Evolutionary conservation across 1,284 basidiomycete species (phyloP).

Genomic region (Fistulina hepatica): DNA sequence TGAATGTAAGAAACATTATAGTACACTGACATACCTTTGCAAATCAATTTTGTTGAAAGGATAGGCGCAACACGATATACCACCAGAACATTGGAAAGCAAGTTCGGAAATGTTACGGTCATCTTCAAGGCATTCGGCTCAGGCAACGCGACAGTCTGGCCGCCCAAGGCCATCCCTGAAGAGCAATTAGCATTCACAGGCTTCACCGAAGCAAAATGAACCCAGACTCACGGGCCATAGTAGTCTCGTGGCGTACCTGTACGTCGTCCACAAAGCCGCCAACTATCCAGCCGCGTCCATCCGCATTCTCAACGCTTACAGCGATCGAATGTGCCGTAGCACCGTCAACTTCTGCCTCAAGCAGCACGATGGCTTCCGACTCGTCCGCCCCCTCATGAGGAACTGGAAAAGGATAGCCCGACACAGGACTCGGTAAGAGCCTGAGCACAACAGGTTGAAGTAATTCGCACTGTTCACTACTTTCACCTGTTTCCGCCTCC

Average conservation of each 20-base stretch:
- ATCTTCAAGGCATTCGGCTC: constrained; percentile 23
- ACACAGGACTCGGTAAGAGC: constrained; percentile 49
- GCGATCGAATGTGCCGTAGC: constrained; percentile 32
- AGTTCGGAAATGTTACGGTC: constrained; percentile 32
- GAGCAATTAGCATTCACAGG: constrained; percentile 8
- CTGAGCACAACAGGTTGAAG: constrained; percentile 38
- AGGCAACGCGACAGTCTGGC: constrained; percentile 22
- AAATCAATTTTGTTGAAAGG: constrained; percentile 16
- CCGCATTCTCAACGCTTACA: constrained; percentile 39
- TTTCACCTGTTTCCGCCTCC: too few relatives aligned
- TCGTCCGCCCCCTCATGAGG: constrained; percentile 61
- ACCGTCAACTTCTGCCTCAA: constrained; percentile 36
- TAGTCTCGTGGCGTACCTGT: constrained; percentile 23
- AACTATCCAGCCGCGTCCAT: constrained; percentile 52
- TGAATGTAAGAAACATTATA: constrained; percentile 2
- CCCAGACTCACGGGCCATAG: constrained; percentile 34
- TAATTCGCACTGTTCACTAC: too few relatives aligned
- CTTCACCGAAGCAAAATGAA: constrained; percentile 14
- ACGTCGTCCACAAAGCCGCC: constrained; percentile 35
- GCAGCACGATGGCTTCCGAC: constrained; percentile 59
- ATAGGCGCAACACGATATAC: constrained; percentile 45
- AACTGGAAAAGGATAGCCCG: constrained; percentile 44
- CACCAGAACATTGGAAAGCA: constrained; percentile 49
- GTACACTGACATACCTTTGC: constrained; percentile 23
- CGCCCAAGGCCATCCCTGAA: constrained; percentile 30